A percentile compares a stretch with the other conserved stretches of the same genome.
Conservation (phyloP, 164 flowering plant genomes). For the Vitis labrusca region DNA sequence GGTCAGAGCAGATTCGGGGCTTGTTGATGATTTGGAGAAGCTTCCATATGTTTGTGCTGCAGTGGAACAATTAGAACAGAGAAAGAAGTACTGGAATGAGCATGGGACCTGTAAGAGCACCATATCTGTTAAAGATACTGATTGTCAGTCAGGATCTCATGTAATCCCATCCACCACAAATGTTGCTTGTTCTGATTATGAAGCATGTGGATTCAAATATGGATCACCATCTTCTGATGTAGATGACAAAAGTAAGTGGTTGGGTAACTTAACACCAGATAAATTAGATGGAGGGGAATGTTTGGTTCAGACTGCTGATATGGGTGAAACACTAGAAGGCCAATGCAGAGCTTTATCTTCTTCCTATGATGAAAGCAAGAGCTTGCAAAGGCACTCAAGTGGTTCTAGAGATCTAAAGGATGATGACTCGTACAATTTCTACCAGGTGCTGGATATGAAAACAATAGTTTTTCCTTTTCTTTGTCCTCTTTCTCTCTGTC, state of each 20-base stretch:
- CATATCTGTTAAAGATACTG: slow-evolving; percentile 20
- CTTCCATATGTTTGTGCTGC: slow-evolving; percentile 97
- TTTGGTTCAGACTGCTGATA: slow-evolving; percentile 26
- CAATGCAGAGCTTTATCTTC: slow-evolving; percentile 30
- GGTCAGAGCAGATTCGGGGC: slow-evolving; percentile 85
- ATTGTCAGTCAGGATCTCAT: slow-evolving; percentile 17
- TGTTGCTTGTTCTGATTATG: slow-evolving; percentile 14
- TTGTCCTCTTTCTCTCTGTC: not conserved
- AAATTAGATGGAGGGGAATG: slow-evolving; percentile 25
- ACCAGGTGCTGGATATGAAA: slow-evolving; percentile 59
- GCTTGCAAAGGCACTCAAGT: slow-evolving; percentile 20
- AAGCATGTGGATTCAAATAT: slow-evolving; percentile 15
- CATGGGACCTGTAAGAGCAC: slow-evolving; percentile 24
- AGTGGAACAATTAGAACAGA: slow-evolving; percentile 67
- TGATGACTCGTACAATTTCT: slow-evolving; percentile 69
- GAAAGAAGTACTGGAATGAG: slow-evolving; percentile 77
- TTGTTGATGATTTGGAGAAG: slow-evolving; percentile 82
- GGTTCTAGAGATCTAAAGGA: slow-evolving; percentile 38
- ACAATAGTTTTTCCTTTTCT: not conserved
- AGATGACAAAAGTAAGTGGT: slow-evolving; percentile 18
- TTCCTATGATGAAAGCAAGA: slow-evolving; percentile 43
- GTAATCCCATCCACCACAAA: slow-evolving; percentile 15
- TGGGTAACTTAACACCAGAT: slow-evolving; percentile 7
- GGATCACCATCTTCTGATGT: slow-evolving; percentile 8
- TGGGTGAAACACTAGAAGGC: slow-evolving; percentile 29